Base-by-base conservation (phyloP, 345 rosid genomes). In the Euphorbia lathyris region DNA sequence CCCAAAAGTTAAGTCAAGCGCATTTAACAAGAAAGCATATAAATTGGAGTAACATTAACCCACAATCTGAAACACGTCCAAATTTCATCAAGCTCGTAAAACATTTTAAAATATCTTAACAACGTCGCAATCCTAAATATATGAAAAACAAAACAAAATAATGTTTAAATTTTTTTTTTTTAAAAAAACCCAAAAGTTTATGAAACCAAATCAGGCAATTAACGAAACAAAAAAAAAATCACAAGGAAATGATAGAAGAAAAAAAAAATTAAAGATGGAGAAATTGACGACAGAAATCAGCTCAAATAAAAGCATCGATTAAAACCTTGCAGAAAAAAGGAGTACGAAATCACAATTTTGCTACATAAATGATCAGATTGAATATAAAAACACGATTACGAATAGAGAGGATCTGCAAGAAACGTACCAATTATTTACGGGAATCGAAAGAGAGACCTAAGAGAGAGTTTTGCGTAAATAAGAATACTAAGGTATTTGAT, bases 361-460 rank as follows among this genome's bases (percentile, higher is more conserved):
- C 66, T 40, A 13, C 19, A 34, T 25, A 20, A 3, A 25, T 1
- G 22, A 43, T 13, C 6, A 12, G 47, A 63, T 63, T 40, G 29
- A 22, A 63, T 13, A 5, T 3, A 7, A 25, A 22, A 16, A 6
- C 19, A 63, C 7, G 38, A 47, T 47, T 0, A 17, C 0, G 17
- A n/a, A 45, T 25, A 2, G 0, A 38, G 23, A 56, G 27, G 62
- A 68, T 55, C 36, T 17, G 34, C 5, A 6, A 38, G 38, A 42
- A 56, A 38, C 43, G 26, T 25, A 68, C 71, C 71, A 38, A 23
- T 9, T 5, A 38, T n/a, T 29, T 8, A 29, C 30, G 62, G 62
- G 34, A 32, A 66, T 66, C 26, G 27, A 68, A 56, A 63, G 47
- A 45, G 36, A 64, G 67, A 27, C 32, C 55, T 22, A 64, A 25